Percentiles rank a stretch among this genome's conserved stretches.
These are phyloP conservation scores for Neckera pumila DNA, from an alignment of 225 moss, liverwort and hornwort genomes.

Conservation along the genomic window DNA sequence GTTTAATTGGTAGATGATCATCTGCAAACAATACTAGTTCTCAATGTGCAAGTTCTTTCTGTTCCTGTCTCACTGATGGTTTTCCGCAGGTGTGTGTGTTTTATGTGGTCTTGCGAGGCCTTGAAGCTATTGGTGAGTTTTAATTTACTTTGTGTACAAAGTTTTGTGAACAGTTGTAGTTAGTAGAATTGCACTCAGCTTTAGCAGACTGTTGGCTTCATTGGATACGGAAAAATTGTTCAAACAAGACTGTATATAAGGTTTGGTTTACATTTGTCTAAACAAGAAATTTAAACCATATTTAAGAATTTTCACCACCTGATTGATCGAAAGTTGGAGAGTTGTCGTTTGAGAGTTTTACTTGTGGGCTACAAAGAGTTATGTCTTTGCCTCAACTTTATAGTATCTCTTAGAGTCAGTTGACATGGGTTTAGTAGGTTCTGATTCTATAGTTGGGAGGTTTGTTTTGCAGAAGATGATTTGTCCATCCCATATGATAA, in stretches of 20 bases:
- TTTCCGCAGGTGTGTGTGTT: constrained; percentile 27
- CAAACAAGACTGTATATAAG: background rate
- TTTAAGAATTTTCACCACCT: too few species aligned
- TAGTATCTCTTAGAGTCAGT: background rate
- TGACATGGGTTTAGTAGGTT: background rate
- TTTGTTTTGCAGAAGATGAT: constrained; percentile 51
- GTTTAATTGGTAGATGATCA: background rate
- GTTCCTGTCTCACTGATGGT: background rate
- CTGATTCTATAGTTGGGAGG: background rate
- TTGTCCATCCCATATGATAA: constrained; percentile 28
- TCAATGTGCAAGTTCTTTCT: background rate
- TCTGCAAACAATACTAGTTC: background rate
- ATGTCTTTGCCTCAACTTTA: background rate
- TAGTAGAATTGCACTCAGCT: background rate
- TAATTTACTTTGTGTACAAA: background rate
- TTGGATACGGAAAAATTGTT: background rate
- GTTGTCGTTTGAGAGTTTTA: background rate
- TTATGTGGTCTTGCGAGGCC: constrained; percentile 25
- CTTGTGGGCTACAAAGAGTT: background rate
- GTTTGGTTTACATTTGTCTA: background rate
- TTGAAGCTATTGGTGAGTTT: constrained; percentile 19
- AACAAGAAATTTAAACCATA: background rate
- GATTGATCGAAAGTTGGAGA: background rate
- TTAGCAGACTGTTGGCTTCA: background rate
- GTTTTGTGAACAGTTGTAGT: background rate